These are phyloP conservation scores for Immersiella caudata DNA, from an alignment of 495 filamentous ascomycete genomes.

Conservation along the genomic window DNA sequence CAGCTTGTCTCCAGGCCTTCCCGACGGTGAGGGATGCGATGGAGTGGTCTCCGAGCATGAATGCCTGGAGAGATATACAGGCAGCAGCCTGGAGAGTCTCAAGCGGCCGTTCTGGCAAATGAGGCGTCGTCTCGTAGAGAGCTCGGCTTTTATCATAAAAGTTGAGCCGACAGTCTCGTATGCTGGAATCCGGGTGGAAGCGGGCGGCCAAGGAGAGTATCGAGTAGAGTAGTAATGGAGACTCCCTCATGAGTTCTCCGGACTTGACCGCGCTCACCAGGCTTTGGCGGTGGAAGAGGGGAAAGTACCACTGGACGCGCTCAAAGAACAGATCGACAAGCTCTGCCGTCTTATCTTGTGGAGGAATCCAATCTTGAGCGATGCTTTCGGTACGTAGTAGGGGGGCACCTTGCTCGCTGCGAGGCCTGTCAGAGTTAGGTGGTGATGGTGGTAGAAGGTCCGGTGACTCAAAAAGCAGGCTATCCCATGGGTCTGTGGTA, in stretches of 20 bases:
- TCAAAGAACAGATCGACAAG: slow-evolving; percentile 17
- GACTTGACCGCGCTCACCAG: not conserved
- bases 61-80: slow-evolving; percentile 3
- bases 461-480: not conserved
- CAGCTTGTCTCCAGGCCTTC: slow-evolving; percentile 16
- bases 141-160: not conserved
- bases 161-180: not conserved
- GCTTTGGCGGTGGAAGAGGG: slow-evolving; percentile 12
- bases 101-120: slow-evolving; percentile 4
- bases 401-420: not conserved
- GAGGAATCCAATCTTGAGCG: not conserved
- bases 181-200: slow-evolving; percentile 9
- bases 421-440: not conserved
- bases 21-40: not conserved
- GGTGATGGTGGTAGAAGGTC: not conserved
- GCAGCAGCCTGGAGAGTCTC: slow-evolving; percentile 16
- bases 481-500: not conserved
- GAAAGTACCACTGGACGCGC: slow-evolving; percentile 10
- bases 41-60: slow-evolving; percentile 6
- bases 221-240: slow-evolving; percentile 1
- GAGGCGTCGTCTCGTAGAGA: slow-evolving; percentile 2
- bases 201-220: slow-evolving; percentile 6
- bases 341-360: not conserved
- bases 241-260: not conserved
- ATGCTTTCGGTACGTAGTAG: not conserved